These are phyloP conservation scores for Leptographium radiaticola DNA, from an alignment of 2,329 filamentous ascomycete species.

Conservation along the genomic window DNA sequence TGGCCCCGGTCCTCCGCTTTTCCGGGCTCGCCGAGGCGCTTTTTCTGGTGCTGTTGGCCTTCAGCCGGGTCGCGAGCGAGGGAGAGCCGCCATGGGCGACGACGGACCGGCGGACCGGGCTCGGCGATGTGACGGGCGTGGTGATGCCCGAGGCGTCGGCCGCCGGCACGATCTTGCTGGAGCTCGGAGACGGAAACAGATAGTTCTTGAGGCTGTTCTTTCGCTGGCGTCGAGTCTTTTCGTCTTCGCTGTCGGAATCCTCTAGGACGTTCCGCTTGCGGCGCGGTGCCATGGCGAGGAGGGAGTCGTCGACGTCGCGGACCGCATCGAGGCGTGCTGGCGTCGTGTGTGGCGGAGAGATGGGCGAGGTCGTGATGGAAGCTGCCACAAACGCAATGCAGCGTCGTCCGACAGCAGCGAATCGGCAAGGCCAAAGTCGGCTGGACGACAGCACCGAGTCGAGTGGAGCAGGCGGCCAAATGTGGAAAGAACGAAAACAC, in stretches of 20 bases:
- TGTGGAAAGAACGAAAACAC: neutral
- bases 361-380: neutral
- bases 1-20: slow-evolving; percentile 19
- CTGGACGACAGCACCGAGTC: too few species aligned
- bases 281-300: slow-evolving; percentile 39
- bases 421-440: too few species aligned
- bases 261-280: slow-evolving; percentile 43
- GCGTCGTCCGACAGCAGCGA: too few species aligned
- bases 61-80: slow-evolving; percentile 5
- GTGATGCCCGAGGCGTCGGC: slow-evolving; percentile 15
- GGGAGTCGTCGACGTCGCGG: neutral
- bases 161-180: slow-evolving; percentile 18
- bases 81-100: neutral
- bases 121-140: slow-evolving; percentile 25
- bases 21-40: slow-evolving; percentile 33
- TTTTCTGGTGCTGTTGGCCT: slow-evolving; percentile 13
- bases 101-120: slow-evolving; percentile 23
- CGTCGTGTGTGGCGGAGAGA: neutral
- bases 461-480: too few species aligned
- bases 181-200: slow-evolving; percentile 37
- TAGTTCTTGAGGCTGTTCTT: slow-evolving; percentile 38
- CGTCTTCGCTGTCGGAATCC: slow-evolving; percentile 36
- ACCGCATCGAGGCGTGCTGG: neutral
- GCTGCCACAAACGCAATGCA: neutral
- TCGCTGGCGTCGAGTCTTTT: slow-evolving; percentile 20